A percentile compares a stretch with the other conserved stretches of the same genome.
These are phyloP conservation scores for Rhytidiadelphus loreus DNA, from an alignment of 225 moss, liverwort and hornwort genomes.

Conservation along the genomic window DNA sequence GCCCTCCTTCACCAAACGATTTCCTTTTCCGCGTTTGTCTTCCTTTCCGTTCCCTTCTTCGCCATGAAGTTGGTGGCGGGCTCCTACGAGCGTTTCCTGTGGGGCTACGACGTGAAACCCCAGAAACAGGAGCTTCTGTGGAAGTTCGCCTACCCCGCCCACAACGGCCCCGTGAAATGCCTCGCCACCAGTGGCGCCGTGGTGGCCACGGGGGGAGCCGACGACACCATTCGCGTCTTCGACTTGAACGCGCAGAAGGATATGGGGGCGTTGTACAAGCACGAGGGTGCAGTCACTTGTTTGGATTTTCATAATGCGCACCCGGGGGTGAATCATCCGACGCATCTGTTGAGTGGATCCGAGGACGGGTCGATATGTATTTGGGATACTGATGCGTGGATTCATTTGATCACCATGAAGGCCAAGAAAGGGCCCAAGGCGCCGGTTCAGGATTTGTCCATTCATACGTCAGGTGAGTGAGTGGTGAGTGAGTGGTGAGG, in stretches of 20 bases:
- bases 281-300: constrained; percentile 85
- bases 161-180: constrained; percentile 76
- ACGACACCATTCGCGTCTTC: constrained; percentile 85
- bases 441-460: constrained; percentile 65
- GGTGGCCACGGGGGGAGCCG: constrained; percentile 79
- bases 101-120: constrained; percentile 78
- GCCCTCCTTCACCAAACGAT: not conserved
- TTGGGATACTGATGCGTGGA: constrained; percentile 96
- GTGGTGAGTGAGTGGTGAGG: constrained; percentile 4
- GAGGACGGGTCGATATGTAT: constrained; percentile 89
- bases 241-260: constrained; percentile 76
- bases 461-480: constrained; percentile 60
- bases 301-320: constrained; percentile 56
- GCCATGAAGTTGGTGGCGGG: constrained; percentile 94
- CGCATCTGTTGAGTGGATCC: constrained; percentile 77
- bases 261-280: constrained; percentile 73
- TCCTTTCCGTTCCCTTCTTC: not conserved
- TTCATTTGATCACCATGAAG: constrained; percentile 75
- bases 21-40: not conserved
- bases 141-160: constrained; percentile 78
- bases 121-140: constrained; percentile 53
- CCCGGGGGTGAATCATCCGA: constrained; percentile 42
- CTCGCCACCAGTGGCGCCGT: constrained; percentile 68
- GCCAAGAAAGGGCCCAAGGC: constrained; percentile 76
- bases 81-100: constrained; percentile 86